Evolutionary conservation across 2,329 filamentous ascomycete genomes (phyloP).

Genomic region (Paracoccidioides brasiliensis): DNA sequence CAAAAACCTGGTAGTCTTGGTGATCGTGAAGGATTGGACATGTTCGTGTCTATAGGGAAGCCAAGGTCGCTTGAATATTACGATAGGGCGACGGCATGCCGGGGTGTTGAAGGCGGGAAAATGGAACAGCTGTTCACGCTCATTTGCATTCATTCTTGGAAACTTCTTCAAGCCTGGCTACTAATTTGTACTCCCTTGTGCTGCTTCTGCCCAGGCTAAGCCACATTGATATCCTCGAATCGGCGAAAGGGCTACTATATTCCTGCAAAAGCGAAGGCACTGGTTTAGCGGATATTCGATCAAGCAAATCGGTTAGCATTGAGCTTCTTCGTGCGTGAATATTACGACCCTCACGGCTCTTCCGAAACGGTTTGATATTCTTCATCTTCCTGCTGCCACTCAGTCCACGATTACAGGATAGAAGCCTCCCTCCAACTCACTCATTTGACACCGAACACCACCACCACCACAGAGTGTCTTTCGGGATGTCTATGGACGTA

Average conservation of each 20-base stretch:
- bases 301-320: background rate
- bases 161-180: background rate
- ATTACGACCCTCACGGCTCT: background rate
- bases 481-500: background rate
- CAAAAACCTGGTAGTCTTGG: background rate
- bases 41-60: background rate
- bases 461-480: background rate
- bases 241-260: background rate
- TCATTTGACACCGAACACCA: background rate
- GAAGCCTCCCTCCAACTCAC: background rate
- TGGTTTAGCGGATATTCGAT: background rate
- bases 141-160: background rate
- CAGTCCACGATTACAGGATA: background rate
- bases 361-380: background rate
- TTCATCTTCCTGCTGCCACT: background rate
- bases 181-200: background rate
- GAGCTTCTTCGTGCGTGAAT: background rate
- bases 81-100: background rate
- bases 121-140: slow-evolving; percentile 1
- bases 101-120: background rate
- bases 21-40: background rate
- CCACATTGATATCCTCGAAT: background rate
- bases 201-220: background rate
- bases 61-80: background rate
- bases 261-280: background rate